A percentile compares a stretch with the other conserved stretches of the same genome.
Evolutionary conservation across 768 basidiomycete species (phyloP).

Genomic region (Rhizopogon rudus): DNA sequence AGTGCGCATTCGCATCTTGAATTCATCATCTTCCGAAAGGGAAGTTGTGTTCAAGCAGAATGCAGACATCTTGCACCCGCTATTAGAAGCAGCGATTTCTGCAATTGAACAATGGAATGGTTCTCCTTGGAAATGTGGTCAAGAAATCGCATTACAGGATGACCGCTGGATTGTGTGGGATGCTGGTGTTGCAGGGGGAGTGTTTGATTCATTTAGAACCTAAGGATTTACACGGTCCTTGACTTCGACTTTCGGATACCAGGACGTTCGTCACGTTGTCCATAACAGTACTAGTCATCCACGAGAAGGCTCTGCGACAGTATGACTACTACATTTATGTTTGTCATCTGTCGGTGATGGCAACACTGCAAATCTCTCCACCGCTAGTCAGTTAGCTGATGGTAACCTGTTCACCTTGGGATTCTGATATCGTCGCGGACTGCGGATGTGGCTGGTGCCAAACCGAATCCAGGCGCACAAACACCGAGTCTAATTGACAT

Average conservation of each 20-base stretch:
- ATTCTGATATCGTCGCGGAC: neutral
- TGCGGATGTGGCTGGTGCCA: neutral
- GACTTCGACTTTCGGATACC: no score
- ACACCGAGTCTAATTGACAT: neutral
- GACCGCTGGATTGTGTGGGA: conserved; percentile 15
- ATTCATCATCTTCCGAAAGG: neutral
- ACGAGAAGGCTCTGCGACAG: no score
- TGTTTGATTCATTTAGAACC: neutral
- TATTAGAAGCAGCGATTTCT: neutral
- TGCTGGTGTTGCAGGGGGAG: neutral
- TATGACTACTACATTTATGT: no score
- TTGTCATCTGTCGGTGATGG: no score
- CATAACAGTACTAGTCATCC: no score
- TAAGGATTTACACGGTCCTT: no score
- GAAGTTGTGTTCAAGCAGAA: neutral
- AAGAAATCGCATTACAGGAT: neutral
- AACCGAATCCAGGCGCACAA: neutral
- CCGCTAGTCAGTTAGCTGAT: neutral
- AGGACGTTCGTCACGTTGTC: no score
- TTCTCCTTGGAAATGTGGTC: neutral
- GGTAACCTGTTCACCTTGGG: neutral
- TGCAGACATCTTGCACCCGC: neutral
- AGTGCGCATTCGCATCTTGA: neutral
- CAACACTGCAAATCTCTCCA: neutral
- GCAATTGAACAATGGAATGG: neutral